Base-by-base conservation (phyloP, 1,284 basidiomycete genomes). In the Veloboletus limbatus region DNA sequence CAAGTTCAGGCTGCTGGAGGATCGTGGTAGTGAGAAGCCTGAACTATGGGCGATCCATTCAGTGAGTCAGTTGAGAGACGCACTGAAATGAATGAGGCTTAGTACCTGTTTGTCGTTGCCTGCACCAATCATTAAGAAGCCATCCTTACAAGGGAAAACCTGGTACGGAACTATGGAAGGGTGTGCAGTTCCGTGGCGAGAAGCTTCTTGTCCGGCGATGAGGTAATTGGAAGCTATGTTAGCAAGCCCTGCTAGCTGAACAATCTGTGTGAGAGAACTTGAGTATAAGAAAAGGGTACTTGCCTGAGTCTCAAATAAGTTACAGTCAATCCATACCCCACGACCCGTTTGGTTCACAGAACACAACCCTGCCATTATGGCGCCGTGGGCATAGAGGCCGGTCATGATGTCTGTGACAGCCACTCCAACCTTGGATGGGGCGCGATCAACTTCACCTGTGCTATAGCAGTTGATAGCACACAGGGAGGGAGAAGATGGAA, bases 191-290 rank as follows among this genome's bases (percentile, higher is more conserved):
- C 95, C 95, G 65, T 92, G 86, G 40, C 95, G 74, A n/a, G 78
- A 76, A 8, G 88, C 94, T 66, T 96, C 91, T 66, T 88, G 72
- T 1, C 88, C 89, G 7, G 89, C 80, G 48, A 97, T 88, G 40
- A 97, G 80, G 70, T 93, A 97, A 69, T 95, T 97, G 10, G 89
- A 90, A 4, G 88, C 95, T 48, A 98, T 92, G 63, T 97, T 97
- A 2, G 86, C 93, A 6, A 97, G 77, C 8, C 89, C 90, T 8
- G 95, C 93, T 45, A 97, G 81, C 86, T 95, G 66, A 21, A 50
- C 45, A 51, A 41, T 24, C 35, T 42, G 40, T 50, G 44, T 31
- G 11, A 21, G 11, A 11, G 11, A 43, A 24, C 37, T 16, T 11
- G 21, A 11, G 46, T 17, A 30, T 10, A 30, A 58, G 56, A 27